Percentiles rank a stretch among this genome's conserved stretches.
phyloP scores from a whole-genome alignment of 2,329 filamentous ascomycete genomes.

The Blumeria hordei region DNA sequence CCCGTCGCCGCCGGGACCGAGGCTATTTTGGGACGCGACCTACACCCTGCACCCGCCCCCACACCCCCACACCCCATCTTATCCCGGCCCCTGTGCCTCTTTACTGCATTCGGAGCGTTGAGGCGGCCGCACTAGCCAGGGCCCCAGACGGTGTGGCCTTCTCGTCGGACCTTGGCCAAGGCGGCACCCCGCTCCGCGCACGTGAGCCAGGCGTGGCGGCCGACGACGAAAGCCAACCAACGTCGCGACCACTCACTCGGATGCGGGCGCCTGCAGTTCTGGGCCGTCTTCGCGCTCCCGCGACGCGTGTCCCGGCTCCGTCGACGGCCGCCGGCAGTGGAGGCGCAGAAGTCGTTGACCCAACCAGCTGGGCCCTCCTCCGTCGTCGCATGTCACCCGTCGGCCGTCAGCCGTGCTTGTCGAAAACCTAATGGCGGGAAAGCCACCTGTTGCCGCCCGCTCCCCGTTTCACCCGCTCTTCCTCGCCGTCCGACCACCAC shows the following conservation, averaged over 20 bases:
- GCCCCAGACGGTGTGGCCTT: not conserved
- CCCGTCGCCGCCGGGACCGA: no score
- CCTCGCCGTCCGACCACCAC: no score
- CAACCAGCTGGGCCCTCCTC: not conserved
- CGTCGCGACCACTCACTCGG: not conserved
- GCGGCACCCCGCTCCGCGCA: not conserved
- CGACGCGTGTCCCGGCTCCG: not conserved
- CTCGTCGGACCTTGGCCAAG: not conserved
- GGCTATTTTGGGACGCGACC: no score
- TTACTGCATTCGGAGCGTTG: not conserved
- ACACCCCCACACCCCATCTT: no score
- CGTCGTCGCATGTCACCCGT: no score
- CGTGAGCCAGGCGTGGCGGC: no score
- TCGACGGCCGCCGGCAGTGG: not conserved
- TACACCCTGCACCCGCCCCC: no score
- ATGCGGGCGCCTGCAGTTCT: not conserved
- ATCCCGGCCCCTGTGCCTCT: not conserved
- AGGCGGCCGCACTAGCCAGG: not conserved
- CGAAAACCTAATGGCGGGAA: no score
- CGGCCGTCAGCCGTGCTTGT: no score
- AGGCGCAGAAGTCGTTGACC: not conserved
- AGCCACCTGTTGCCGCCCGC: no score
- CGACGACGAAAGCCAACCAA: no score
- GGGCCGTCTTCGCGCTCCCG: not conserved
- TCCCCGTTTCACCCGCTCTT: no score